A percentile compares a stretch with the other conserved stretches of the same genome.
Conservation (phyloP, 2,329 filamentous ascomycete species). For the Septoria petroselini region DNA sequence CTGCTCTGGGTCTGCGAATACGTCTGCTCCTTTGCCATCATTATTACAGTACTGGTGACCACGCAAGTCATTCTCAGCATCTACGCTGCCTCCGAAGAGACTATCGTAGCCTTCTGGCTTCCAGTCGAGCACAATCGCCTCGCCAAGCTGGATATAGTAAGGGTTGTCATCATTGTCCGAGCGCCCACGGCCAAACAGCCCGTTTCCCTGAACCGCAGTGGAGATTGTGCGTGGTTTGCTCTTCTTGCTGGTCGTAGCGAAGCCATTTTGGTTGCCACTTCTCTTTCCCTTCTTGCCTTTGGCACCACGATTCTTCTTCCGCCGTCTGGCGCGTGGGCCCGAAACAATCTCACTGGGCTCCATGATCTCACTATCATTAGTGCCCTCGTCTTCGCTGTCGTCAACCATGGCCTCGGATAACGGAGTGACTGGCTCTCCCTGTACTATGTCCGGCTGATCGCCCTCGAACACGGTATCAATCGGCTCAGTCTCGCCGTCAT, state of each 20-base stretch:
- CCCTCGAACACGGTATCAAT: conserved; percentile 26
- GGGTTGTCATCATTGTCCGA: conserved; percentile 27
- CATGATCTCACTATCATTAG: conserved; percentile 14
- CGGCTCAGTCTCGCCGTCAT: conserved; percentile 29
- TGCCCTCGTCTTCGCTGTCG: conserved; percentile 23
- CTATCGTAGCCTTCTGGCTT: conserved; percentile 64
- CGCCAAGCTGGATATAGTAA: conserved; percentile 66
- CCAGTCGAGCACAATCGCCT: conserved; percentile 89
- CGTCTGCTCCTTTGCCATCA: conserved; percentile 59
- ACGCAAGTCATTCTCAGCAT: conserved; percentile 51
- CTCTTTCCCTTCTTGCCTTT: conserved; percentile 25
- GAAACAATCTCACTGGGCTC: conserved; percentile 16
- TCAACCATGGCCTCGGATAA: conserved; percentile 14
- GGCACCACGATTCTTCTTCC: conserved; percentile 26
- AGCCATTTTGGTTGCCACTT: conserved; percentile 17
- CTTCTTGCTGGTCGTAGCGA: conserved; percentile 28
- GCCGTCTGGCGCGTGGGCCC: conserved; percentile 11
- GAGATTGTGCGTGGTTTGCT: conserved; percentile 15
- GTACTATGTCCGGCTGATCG: conserved; percentile 29
- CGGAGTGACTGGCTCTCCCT: conserved; percentile 24
- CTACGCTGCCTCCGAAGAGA: conserved; percentile 57
- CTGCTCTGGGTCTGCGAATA: conserved; percentile 56
- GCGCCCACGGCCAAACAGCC: conserved; percentile 10
- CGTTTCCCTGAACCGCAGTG: not conserved
- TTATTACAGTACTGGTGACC: conserved; percentile 53